Evolutionary conservation across 2,329 filamentous ascomycete genomes (phyloP).

Genomic region (Talaromyces sp.): DNA sequence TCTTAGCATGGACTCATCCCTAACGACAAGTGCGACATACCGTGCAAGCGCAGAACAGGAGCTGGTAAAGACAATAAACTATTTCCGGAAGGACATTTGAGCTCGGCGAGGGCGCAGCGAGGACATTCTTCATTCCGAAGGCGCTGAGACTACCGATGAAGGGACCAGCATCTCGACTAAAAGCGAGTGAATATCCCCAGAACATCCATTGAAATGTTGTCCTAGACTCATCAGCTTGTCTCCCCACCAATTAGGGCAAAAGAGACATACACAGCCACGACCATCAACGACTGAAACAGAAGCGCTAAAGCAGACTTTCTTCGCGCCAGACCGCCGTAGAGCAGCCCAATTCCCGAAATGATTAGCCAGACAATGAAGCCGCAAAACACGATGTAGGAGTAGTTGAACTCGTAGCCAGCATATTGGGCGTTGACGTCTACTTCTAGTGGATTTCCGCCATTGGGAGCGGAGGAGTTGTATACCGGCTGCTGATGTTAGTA

Average conservation of each 20-base stretch:
- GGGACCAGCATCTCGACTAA: slow-evolving; percentile 56
- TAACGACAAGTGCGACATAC: slow-evolving; percentile 22
- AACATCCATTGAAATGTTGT: slow-evolving; percentile 57
- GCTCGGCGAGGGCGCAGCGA: slow-evolving; percentile 59
- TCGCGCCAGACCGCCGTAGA: slow-evolving; percentile 62
- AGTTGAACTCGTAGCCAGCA: slow-evolving; percentile 58
- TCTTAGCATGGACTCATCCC: too few relatives aligned
- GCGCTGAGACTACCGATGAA: slow-evolving; percentile 63
- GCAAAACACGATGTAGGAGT: slow-evolving; percentile 57
- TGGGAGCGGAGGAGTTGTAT: slow-evolving; percentile 42
- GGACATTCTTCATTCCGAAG: slow-evolving; percentile 60
- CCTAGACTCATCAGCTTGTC: slow-evolving; percentile 1
- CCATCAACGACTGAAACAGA: slow-evolving; percentile 61
- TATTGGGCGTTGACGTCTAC: slow-evolving; percentile 60
- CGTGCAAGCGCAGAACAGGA: slow-evolving; percentile 56
- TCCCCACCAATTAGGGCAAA: not conserved
- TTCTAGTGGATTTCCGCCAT: slow-evolving; percentile 53
- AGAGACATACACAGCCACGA: slow-evolving; percentile 49
- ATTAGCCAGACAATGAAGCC: slow-evolving; percentile 63
- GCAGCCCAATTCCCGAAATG: slow-evolving; percentile 63
- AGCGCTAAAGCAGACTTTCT: slow-evolving; percentile 61
- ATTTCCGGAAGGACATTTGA: slow-evolving; percentile 60
- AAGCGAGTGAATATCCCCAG: slow-evolving; percentile 63
- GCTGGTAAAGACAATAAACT: slow-evolving; percentile 63
- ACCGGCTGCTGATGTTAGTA: slow-evolving; percentile 26